These are phyloP conservation scores for Emericellopsis atlantica DNA, from an alignment of 2,329 filamentous ascomycete species.

Conservation along the genomic window DNA sequence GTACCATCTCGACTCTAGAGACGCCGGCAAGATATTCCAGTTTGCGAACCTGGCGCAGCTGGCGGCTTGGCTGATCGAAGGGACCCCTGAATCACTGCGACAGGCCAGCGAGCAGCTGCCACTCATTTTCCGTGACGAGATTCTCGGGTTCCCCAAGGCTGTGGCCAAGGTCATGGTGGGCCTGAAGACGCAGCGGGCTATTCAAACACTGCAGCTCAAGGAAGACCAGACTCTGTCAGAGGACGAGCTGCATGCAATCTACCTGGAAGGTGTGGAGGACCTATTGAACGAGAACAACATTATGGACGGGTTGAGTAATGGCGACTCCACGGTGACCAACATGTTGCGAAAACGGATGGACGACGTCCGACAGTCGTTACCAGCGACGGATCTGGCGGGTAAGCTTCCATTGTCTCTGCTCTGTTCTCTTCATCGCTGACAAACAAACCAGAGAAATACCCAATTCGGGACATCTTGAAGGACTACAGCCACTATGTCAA, in stretches of 20 bases:
- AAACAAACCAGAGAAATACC: slow-evolving; percentile 18
- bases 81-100: slow-evolving; percentile 22
- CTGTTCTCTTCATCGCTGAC: background rate
- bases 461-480: slow-evolving; percentile 23
- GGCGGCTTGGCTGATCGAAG: slow-evolving; percentile 22
- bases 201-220: slow-evolving; percentile 37
- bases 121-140: slow-evolving; percentile 27
- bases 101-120: slow-evolving; percentile 32
- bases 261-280: slow-evolving; percentile 43
- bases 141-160: slow-evolving; percentile 28
- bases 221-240: slow-evolving; percentile 36
- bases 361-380: background rate
- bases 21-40: slow-evolving; percentile 22
- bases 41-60: slow-evolving; percentile 37
- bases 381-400: background rate
- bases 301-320: slow-evolving; percentile 16
- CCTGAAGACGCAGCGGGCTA: slow-evolving; percentile 37
- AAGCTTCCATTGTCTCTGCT: background rate
- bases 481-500: slow-evolving; percentile 18
- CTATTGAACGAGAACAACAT: slow-evolving; percentile 20
- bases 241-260: slow-evolving; percentile 40
- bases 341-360: background rate
- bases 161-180: slow-evolving; percentile 29
- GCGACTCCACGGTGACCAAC: background rate
- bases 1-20: slow-evolving; percentile 12